phyloP scores from a whole-genome alignment of 345 rosid species.

The Euphorbia peplus region DNA sequence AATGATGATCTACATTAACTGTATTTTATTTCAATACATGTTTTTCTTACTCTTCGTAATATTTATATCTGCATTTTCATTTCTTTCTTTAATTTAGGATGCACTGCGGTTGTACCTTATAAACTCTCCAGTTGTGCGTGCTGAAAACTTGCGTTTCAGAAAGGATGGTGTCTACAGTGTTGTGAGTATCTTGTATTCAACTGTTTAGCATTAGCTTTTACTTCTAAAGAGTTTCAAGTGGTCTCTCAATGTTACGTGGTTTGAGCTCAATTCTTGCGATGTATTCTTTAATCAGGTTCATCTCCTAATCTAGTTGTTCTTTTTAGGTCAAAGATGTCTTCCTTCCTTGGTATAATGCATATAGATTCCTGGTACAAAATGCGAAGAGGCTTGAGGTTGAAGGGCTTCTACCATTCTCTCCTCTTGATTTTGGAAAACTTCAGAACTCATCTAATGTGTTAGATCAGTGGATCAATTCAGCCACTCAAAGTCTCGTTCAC shows the following conservation, averaged over 20 bases:
- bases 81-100: slow-evolving; percentile 47
- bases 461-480: slow-evolving; percentile 98
- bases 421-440: slow-evolving; percentile 53
- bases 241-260: background rate
- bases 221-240: slow-evolving; percentile 5
- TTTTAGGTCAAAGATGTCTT: slow-evolving; percentile 94
- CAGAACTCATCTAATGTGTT: slow-evolving; percentile 78
- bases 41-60: slow-evolving; percentile 6
- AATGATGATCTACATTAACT: background rate
- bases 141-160: slow-evolving; percentile 90
- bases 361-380: slow-evolving; percentile 96
- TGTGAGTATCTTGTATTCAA: slow-evolving; percentile 51
- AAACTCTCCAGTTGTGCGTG: slow-evolving; percentile 98
- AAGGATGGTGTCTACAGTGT: slow-evolving; percentile 89
- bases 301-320: slow-evolving; percentile 13
- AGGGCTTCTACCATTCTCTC: slow-evolving; percentile 70
- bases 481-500: slow-evolving; percentile 96
- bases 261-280: background rate
- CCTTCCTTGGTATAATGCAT: slow-evolving; percentile 99
- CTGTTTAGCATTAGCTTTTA: slow-evolving; percentile 6
- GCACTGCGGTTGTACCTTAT: slow-evolving; percentile 89
- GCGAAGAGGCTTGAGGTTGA: slow-evolving; percentile 94
- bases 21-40: background rate
- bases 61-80: background rate
- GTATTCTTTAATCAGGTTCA: background rate